A percentile compares a stretch with the other conserved stretches of the same genome.
phyloP scores from a whole-genome alignment of 148 eudicot species.

The Simmondsia chinensis region DNA sequence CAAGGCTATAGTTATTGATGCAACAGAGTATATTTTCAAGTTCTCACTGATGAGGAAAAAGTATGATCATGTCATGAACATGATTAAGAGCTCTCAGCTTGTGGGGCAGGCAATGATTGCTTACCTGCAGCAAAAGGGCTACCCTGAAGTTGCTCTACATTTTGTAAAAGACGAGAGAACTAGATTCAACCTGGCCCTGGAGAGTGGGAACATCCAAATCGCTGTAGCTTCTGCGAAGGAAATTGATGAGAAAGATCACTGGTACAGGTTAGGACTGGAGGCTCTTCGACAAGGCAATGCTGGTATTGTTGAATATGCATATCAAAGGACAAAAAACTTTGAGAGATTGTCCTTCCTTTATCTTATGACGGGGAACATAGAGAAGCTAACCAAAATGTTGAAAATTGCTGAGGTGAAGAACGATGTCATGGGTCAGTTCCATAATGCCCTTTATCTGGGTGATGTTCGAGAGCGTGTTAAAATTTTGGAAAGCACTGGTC shows the following conservation, averaged over 20 bases:
- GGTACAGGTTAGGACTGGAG: slow-evolving; percentile 77
- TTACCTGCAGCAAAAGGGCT: slow-evolving; percentile 97
- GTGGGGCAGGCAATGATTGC: slow-evolving; percentile 98
- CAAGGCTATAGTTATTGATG: slow-evolving; percentile 60
- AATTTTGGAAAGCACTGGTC: slow-evolving; percentile 57
- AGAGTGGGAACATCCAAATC: slow-evolving; percentile 64
- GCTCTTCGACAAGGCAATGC: slow-evolving; percentile 81
- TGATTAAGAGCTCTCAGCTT: slow-evolving; percentile 88
- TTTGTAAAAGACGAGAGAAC: slow-evolving; percentile 85
- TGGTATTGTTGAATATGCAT: slow-evolving; percentile 72
- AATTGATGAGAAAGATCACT: slow-evolving; percentile 62
- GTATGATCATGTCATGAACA: slow-evolving; percentile 86
- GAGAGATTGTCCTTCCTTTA: slow-evolving; percentile 73
- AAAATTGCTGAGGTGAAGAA: slow-evolving; percentile 55
- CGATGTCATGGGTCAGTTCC: slow-evolving; percentile 75
- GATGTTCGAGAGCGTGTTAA: slow-evolving; percentile 65
- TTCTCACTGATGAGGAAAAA: slow-evolving; percentile 67
- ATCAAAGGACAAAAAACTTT: slow-evolving; percentile 73
- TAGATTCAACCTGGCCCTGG: slow-evolving; percentile 42
- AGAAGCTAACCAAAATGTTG: slow-evolving; percentile 47
- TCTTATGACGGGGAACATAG: slow-evolving; percentile 63
- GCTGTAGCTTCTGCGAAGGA: slow-evolving; percentile 79
- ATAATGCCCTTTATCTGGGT: slow-evolving; percentile 64
- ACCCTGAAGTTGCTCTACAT: slow-evolving; percentile 96
- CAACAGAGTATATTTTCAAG: slow-evolving; percentile 83